These are phyloP conservation scores for Dryas integrifolia DNA, from an alignment of 331 rosid species.

Conservation along the genomic window DNA sequence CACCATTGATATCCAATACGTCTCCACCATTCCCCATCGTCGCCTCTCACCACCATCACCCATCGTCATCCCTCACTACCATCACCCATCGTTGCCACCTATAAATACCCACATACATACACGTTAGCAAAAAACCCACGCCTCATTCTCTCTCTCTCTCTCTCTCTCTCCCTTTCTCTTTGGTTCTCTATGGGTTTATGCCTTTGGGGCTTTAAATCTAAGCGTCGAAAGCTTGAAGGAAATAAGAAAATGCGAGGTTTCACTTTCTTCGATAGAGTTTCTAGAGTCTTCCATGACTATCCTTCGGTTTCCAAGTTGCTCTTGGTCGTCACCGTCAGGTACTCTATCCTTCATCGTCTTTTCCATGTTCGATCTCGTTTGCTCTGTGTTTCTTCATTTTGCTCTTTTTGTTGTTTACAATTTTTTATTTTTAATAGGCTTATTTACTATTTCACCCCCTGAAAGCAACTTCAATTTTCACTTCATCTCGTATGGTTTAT, in stretches of 20 bases:
- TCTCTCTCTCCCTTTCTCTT: neutral
- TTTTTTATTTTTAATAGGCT: too few species aligned
- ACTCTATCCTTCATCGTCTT: neutral
- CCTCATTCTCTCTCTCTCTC: neutral
- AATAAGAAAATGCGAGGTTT: conserved; percentile 38
- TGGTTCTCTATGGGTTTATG: neutral
- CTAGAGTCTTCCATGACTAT: conserved; percentile 45
- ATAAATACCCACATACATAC: too few species aligned
- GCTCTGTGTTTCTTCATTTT: too few species aligned
- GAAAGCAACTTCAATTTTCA: too few species aligned
- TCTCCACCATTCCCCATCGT: too few species aligned
- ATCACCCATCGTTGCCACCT: too few species aligned
- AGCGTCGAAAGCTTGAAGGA: neutral
- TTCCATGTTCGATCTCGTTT: neutral
- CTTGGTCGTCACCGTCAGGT: conserved; percentile 68
- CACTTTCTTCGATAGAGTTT: conserved; percentile 41
- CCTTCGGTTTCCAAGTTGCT: conserved; percentile 52
- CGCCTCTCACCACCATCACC: too few species aligned
- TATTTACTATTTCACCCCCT: too few species aligned
- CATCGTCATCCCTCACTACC: too few species aligned
- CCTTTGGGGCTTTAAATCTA: conserved; percentile 21
- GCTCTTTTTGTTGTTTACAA: neutral
- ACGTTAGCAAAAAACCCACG: too few species aligned
- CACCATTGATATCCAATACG: too few species aligned
- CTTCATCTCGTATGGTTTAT: too few species aligned